These are phyloP conservation scores for Rutstroemia sp. DNA, from an alignment of 2,329 filamentous ascomycete genomes.

Conservation along the genomic window DNA sequence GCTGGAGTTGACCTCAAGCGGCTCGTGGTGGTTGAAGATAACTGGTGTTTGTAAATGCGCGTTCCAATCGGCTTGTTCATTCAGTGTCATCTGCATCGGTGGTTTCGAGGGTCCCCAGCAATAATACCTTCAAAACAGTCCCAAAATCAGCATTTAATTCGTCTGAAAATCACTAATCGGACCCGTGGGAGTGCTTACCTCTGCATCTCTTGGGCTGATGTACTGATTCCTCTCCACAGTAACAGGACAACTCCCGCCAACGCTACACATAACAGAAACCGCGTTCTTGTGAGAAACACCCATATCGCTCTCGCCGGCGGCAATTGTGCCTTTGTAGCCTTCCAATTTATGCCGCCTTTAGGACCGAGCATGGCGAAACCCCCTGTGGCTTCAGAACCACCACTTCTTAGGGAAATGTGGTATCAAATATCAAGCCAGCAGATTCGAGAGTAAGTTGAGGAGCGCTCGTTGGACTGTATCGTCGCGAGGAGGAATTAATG, in stretches of 20 bases:
- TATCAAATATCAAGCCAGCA: constrained; percentile 21
- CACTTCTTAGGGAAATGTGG: constrained; percentile 20
- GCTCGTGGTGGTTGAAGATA: constrained; percentile 90
- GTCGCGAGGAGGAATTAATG: background rate
- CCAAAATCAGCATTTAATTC: background rate
- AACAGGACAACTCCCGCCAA: constrained; percentile 65
- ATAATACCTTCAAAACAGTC: constrained; percentile 63
- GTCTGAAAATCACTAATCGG: background rate
- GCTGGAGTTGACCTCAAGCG: constrained; percentile 74
- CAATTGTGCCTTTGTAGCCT: constrained; percentile 72
- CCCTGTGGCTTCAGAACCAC: constrained; percentile 36
- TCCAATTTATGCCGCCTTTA: constrained; percentile 88
- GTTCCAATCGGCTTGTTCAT: constrained; percentile 87
- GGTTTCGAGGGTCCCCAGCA: constrained; percentile 93
- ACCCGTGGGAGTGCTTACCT: constrained; percentile 46
- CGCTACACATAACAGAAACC: constrained; percentile 68
- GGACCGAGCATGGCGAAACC: constrained; percentile 70
- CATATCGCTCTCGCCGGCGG: constrained; percentile 69
- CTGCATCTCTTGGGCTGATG: constrained; percentile 80
- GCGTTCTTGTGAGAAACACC: constrained; percentile 65
- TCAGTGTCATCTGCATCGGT: constrained; percentile 91
- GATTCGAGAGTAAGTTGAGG: background rate
- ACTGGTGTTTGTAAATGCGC: constrained; percentile 86
- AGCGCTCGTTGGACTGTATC: background rate
- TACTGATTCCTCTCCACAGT: constrained; percentile 80